Conservation (phyloP, 345 rosid species). For the Kernera saxatilis region DNA sequence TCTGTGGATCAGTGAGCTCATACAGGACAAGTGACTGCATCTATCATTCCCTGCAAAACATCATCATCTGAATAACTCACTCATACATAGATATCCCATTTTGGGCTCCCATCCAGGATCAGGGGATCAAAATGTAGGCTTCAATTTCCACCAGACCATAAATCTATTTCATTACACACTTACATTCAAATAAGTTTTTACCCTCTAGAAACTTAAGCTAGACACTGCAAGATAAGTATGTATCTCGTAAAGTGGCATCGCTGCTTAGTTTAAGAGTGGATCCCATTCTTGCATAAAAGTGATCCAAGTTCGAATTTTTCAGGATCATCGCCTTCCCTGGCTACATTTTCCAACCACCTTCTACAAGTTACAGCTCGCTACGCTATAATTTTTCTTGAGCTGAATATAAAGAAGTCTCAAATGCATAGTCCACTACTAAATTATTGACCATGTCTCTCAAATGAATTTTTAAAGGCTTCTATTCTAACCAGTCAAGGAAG, state of each 20-base stretch:
- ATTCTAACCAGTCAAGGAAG: too few species aligned
- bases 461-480: too few species aligned
- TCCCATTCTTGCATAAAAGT: background rate
- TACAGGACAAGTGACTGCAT: conserved; percentile 19
- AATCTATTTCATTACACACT: background rate
- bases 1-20: conserved; percentile 16
- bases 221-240: background rate
- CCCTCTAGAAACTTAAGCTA: background rate
- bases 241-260: background rate
- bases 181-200: background rate
- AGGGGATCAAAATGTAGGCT: background rate
- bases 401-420: too few species aligned
- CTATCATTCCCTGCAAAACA: conserved; percentile 13
- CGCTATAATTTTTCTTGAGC: background rate
- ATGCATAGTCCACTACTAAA: background rate
- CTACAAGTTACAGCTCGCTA: background rate
- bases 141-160: background rate
- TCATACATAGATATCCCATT: background rate
- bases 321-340: background rate
- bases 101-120: background rate
- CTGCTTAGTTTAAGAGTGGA: background rate
- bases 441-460: too few species aligned
- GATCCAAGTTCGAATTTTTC: background rate
- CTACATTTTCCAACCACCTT: background rate
- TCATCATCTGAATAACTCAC: background rate